Evolutionary conservation across 257 asterid genomes (phyloP), one percentile per base, ranked within the genome.

Genomic region (Ajuga chamaepitys): DNA sequence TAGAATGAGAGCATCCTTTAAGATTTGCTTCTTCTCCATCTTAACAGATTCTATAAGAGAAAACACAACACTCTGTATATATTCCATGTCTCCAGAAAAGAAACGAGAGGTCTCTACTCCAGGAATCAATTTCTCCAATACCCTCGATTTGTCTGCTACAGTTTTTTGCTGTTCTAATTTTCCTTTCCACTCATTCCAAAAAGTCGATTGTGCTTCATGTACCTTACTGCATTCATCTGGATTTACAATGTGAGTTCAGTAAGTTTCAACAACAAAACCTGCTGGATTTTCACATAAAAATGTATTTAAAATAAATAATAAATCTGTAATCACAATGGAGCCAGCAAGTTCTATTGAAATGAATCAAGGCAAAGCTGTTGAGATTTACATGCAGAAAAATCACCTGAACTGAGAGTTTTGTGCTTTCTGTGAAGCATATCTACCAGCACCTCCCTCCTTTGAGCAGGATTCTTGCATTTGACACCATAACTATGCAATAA

Each of bases 131-230:
- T 83, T 87, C 76, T 94, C 92, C 89, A 94, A 77, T 65, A 82
- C 81, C 83, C 97, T 88, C 30, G 96, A 86, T 70, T 86, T 80
- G 73, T 90, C 97, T 13, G 99, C 95, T 50, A 73, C 80, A 63
- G 41, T 80, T 82, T 88, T 88, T 78, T 94, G 97, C 54, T 90
- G 95, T 80, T 94, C 96, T 61, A 94, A 66, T 84, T 90, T 94
- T 69, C 80, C 65, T 82, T 90, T 90, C 99, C 99, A 94, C 73
- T 90, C 97, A 61, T 85, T 90, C 99, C 99, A 94, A 74, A 88
- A 94, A 70, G 97, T 84, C 40, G 99, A 90, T 57, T 90, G 99
- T 58, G 96, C 86, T 79, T 81, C 83, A 47, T 86, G 95, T 52
- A 89, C 81, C 59, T 76, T 83, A 64, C 77, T 84, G 79, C 84